Evolutionary conservation across 2,329 filamentous ascomycete species (phyloP).

Genomic region (Fusarium denticulatum): DNA sequence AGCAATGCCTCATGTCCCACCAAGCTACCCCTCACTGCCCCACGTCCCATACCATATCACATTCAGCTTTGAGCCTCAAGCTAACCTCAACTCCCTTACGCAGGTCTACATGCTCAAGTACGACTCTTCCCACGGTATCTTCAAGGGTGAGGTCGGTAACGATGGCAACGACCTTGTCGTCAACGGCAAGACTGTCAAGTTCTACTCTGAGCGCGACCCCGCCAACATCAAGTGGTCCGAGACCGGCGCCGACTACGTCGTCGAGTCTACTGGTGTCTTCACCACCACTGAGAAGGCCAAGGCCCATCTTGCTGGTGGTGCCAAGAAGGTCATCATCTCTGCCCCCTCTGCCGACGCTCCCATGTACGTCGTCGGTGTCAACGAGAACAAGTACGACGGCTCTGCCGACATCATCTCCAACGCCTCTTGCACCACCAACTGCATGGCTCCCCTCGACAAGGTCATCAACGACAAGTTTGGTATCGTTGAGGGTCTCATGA

Average conservation of each 20-base stretch:
- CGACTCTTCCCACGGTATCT: conserved; percentile 94
- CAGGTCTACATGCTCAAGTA: conserved; percentile 99
- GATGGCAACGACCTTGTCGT: conserved; percentile 78
- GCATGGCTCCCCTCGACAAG: conserved; percentile 98
- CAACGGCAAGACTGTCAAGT: conserved; percentile 94
- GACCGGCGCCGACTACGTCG: conserved; percentile 89
- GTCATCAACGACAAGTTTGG: conserved; percentile 98
- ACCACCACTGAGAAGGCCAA: conserved; percentile 97
- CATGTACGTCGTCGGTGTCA: conserved; percentile 99
- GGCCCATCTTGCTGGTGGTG: conserved; percentile 93
- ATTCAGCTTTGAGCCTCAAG: conserved; percentile 4
- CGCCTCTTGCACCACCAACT: conserved; percentile 99
- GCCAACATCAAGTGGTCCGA: conserved; percentile 88
- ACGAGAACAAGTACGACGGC: conserved; percentile 92
- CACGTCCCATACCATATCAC: conserved; percentile 6
- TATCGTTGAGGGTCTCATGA: conserved; percentile 99
- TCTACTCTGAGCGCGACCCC: conserved; percentile 94
- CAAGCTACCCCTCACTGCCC: conserved; percentile 32
- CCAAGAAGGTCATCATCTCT: conserved; percentile 97
- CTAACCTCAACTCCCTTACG: conserved; percentile 4
- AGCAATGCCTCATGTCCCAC: not conserved
- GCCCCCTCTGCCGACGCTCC: conserved; percentile 94
- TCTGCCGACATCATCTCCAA: conserved; percentile 96
- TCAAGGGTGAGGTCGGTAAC: conserved; percentile 90
- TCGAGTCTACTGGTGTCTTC: conserved; percentile 99